A percentile compares a stretch with the other conserved stretches of the same genome.
Evolutionary conservation across 441 rosid genomes (phyloP).

Genomic region (Cnidoscolus chayamansa): DNA sequence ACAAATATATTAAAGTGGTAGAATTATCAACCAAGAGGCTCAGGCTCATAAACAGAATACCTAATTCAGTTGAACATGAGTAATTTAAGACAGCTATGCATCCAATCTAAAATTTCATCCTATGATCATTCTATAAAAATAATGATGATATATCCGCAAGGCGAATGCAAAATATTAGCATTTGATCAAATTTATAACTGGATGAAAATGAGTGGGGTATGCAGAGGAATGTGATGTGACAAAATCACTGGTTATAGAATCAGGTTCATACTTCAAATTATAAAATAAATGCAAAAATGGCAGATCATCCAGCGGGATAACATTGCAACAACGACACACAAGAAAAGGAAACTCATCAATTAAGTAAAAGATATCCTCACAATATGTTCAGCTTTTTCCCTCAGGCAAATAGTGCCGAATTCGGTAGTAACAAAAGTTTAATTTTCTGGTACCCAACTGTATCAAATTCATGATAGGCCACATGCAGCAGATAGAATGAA

Average conservation of each 20-base stretch:
- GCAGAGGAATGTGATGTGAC: neutral
- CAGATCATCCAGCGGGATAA: neutral
- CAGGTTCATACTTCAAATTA: neutral
- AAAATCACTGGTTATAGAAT: neutral
- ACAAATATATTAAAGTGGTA: neutral
- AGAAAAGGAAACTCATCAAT: neutral
- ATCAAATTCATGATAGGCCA: neutral
- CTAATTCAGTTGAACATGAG: neutral
- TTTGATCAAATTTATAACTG: neutral
- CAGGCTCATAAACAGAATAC: neutral
- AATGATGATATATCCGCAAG: neutral
- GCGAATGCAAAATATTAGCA: neutral
- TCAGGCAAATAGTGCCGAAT: neutral
- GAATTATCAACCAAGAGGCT: neutral
- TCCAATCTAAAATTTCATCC: neutral
- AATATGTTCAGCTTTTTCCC: neutral
- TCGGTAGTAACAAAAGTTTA: neutral
- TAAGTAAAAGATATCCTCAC: neutral
- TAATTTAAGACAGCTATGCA: neutral
- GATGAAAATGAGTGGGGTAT: neutral
- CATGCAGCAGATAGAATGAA: constrained; percentile 2
- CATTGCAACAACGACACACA: neutral
- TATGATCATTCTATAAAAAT: neutral
- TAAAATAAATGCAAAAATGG: neutral
- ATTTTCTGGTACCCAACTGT: neutral